Percentiles rank a stretch among this genome's conserved stretches.
These are phyloP conservation scores for Venustampulla echinocandica DNA, from an alignment of 495 filamentous ascomycete genomes.

Conservation along the genomic window DNA sequence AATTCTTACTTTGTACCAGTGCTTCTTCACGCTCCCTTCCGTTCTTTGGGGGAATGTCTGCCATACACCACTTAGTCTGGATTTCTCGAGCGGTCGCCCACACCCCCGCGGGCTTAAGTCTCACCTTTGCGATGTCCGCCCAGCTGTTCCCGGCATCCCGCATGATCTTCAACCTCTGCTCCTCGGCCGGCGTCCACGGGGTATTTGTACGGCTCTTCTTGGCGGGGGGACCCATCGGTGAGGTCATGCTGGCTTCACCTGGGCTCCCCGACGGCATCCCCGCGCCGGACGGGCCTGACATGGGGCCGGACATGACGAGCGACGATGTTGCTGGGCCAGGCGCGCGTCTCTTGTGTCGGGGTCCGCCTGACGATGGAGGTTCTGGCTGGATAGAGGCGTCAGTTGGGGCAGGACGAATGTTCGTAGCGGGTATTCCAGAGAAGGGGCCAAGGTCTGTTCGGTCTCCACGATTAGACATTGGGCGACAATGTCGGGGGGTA, in stretches of 20 bases:
- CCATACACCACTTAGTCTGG: conserved; percentile 11
- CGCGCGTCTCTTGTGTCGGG: conserved; percentile 21
- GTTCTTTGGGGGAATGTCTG: conserved; percentile 88
- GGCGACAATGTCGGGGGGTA: background rate
- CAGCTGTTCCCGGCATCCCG: conserved; percentile 87
- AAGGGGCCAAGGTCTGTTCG: conserved; percentile 12
- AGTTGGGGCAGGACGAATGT: conserved; percentile 9
- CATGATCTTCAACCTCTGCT: conserved; percentile 86
- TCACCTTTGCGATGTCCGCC: conserved; percentile 95
- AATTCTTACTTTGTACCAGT: conserved; percentile 94
- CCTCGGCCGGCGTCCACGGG: conserved; percentile 92
- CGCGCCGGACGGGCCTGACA: background rate
- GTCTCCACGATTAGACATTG: conserved; percentile 23
- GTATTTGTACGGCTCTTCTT: conserved; percentile 97
- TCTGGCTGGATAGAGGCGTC: conserved; percentile 16
- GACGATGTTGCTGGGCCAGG: conserved; percentile 5
- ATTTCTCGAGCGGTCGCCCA: conserved; percentile 3
- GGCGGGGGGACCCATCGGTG: conserved; percentile 27
- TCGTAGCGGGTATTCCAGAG: conserved; percentile 10
- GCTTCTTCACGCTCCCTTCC: conserved; percentile 97
- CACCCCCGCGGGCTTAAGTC: background rate
- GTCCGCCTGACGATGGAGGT: conserved; percentile 7
- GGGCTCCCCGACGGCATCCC: conserved; percentile 1
- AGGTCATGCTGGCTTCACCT: conserved; percentile 18
- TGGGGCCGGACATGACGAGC: conserved; percentile 18